Base-by-base conservation (phyloP, 345 rosid genomes). In the Lepidium sativum region DNA sequence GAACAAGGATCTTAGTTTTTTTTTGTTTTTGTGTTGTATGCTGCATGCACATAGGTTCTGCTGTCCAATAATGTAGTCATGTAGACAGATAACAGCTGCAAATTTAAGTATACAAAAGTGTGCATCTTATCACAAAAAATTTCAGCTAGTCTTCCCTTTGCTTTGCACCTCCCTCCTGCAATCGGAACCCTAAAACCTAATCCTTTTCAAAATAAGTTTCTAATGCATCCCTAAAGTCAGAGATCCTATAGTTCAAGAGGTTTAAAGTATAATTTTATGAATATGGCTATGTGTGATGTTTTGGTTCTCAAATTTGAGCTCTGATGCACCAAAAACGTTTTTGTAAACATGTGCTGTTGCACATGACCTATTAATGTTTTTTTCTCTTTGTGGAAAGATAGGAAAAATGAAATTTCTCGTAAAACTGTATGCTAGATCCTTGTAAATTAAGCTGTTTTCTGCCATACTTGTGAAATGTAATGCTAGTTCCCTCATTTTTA, bases 31-130 rank as follows among this genome's bases (percentile, higher is more conserved):
- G 1, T 17, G 27, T 16, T 3, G 1, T 55, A 25, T 44, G 48
- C 14, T 57, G 56, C 43, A 47, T 59, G 44, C 17, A 9, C 35
- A 17, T 50, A 68, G 73, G 25, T 14, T 70, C 41, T 54, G 34
- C 43, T 31, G 3, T 42, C 51, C 12, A 38, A 11, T 20, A 60
- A 21, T 32, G 43, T 56, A 35, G 50, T 21, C 52, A 50, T 32
- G 44, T 32, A 52, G 43, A 49, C 52, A 9, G 25, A 59, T 17
- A 50, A 48, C 20, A 4, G 21, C 39, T 37, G 50, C 16, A 43
- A 23, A 37, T 16, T 44, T 34, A 25, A 20, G 29, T 21, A 29
- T 47, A 48, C 59, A 56, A 48, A 27, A 31, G 1, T 63, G 25
- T 37, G 51, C 43, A 64, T 56, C 31, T 20, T 64, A 18, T 35